Evolutionary conservation across 176 grass and related monocot species (phyloP).

Genomic region (Microstegium vimineum): DNA sequence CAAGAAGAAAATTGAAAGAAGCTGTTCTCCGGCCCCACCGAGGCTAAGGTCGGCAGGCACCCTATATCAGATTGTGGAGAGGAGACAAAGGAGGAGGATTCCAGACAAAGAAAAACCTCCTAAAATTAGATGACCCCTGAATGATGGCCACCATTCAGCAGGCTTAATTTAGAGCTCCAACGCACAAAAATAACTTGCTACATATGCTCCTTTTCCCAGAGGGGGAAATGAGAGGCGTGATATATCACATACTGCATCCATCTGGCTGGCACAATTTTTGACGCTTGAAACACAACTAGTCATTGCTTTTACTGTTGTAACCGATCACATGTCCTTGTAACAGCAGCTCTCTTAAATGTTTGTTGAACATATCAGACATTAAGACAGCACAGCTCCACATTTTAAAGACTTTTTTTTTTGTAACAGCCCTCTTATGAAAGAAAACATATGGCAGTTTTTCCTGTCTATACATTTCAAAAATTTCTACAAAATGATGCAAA

Average conservation of each 20-base stretch:
- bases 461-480: not conserved
- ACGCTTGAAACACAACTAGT: not conserved
- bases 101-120: conserved; percentile 22
- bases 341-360: not conserved
- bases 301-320: not conserved
- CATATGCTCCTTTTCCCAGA: not conserved
- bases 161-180: conserved; percentile 38
- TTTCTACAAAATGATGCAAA: not conserved
- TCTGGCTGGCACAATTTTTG: not conserved
- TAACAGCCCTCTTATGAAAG: not conserved
- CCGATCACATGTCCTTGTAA: not conserved
- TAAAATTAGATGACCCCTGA: conserved; percentile 37
- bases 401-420: not conserved
- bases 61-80: conserved; percentile 46
- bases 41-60: conserved; percentile 29
- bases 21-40: conserved; percentile 39
- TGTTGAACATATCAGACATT: not conserved
- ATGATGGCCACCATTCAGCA: conserved; percentile 23
- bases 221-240: not conserved
- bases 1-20: conserved; percentile 33
- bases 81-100: conserved; percentile 39
- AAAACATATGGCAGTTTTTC: not conserved
- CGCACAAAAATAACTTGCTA: not conserved
- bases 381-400: not conserved
- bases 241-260: not conserved